Evolutionary conservation across 176 grass and related monocot species (phyloP), one percentile per base, ranked within the genome.

Genomic region (Areca catechu): DNA sequence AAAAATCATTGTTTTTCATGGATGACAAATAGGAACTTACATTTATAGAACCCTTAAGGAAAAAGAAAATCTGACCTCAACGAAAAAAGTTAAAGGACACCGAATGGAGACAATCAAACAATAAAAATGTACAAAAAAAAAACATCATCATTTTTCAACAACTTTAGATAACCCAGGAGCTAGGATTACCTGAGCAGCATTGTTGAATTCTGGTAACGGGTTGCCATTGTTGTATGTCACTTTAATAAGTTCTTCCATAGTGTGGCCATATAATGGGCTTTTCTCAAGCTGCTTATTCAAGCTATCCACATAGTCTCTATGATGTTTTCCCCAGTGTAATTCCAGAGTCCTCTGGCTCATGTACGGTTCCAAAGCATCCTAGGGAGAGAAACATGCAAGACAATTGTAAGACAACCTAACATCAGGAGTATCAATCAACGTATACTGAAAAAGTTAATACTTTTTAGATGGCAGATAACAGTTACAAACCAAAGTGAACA

Each of bases 361-460:
- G 71, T 97, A 91, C 16, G 93, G 93, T 68, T 88, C 93, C 72
- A 97, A 68, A 48, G 86, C 83, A 73, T 97, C 83, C 93, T 97
- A 80, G 58, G 19, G 16, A 17, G 16, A 18, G 20, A 28, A 52
- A 49, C 34, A 43, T 43, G 5, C 9, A 72, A 19, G 19, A n/a
- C 49, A 15, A 22, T 24, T 25, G 24, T 4, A 25, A 25, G 24
- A 25, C 24, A 25, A 25, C 24, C 21, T 49, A 12, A 66, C 15
- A 49, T 21, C 16, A 56, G 22, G 20, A 59, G 51, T 4, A 15
- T 16, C 3, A 14, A 29, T 51, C 3, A 19, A 50, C 10, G 34
- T 43, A 43, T 43, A 14, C 34, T 14, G 34, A 43, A 43, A 14
- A 43, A 43, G 9, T 43, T 3, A 65, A 30, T 51, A 59, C 30